Conservation (phyloP, 495 filamentous ascomycete genomes). For the Halenospora varia region DNA sequence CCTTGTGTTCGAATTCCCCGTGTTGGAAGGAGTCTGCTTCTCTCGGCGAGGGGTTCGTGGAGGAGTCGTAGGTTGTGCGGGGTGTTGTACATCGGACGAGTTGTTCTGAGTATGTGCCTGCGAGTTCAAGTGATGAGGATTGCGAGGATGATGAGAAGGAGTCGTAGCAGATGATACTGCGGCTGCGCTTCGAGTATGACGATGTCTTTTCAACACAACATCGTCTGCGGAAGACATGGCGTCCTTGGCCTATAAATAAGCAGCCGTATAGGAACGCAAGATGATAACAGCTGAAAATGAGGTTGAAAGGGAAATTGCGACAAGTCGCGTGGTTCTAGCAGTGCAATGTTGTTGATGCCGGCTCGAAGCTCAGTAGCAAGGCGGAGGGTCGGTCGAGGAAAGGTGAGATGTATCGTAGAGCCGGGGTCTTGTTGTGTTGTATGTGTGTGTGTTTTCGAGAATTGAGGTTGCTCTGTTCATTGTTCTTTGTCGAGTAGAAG, state of each 20-base stretch:
- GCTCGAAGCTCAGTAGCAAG: background rate
- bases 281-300: slow-evolving; percentile 15
- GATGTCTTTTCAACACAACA: slow-evolving; percentile 15
- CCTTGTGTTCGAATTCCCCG: slow-evolving; percentile 2
- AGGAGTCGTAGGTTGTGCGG: slow-evolving; percentile 16
- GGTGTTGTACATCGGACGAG: slow-evolving; percentile 21
- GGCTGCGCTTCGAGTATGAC: slow-evolving; percentile 23
- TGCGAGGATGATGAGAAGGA: slow-evolving; percentile 22
- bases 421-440: background rate
- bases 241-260: slow-evolving; percentile 24
- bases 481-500: slow-evolving; percentile 7
- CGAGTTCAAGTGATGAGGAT: slow-evolving; percentile 24
- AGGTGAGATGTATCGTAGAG: slow-evolving; percentile 3
- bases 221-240: slow-evolving; percentile 20
- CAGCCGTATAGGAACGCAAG: slow-evolving; percentile 19
- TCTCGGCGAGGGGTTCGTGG: slow-evolving; percentile 25
- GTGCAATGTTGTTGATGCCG: background rate
- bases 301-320: background rate
- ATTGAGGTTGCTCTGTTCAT: slow-evolving; percentile 19
- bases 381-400: slow-evolving; percentile 12
- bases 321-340: background rate
- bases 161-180: slow-evolving; percentile 5
- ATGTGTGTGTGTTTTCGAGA: slow-evolving; percentile 8
- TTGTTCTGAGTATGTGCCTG: slow-evolving; percentile 19
- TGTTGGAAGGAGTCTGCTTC: slow-evolving; percentile 17